These are phyloP conservation scores for Tieghemostelium lacteum DNA, from an alignment of 78 protist species.

Conservation along the genomic window DNA sequence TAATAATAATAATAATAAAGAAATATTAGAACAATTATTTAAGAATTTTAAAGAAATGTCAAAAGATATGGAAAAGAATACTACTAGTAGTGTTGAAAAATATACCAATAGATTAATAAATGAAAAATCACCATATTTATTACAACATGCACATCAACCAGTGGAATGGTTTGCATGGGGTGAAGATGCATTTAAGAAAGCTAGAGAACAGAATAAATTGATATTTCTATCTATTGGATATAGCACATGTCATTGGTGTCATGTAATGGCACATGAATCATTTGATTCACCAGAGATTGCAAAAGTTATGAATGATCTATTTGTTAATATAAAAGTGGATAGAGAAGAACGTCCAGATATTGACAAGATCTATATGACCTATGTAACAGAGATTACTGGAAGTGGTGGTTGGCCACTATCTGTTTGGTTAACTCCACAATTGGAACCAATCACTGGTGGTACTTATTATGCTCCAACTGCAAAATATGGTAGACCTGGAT, in stretches of 20 bases:
- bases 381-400: constrained; percentile 80
- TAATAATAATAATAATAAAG: too few relatives aligned
- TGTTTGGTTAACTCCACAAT: constrained; percentile 87
- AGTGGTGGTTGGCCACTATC: constrained; percentile 93
- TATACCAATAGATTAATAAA: constrained; percentile 58
- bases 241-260: constrained; percentile 92
- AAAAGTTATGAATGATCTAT: constrained; percentile 84
- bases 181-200: constrained; percentile 79
- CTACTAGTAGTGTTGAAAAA: too few relatives aligned
- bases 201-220: constrained; percentile 62
- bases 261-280: constrained; percentile 89
- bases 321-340: constrained; percentile 91
- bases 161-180: constrained; percentile 91
- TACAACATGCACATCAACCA: constrained; percentile 85
- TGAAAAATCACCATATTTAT: constrained; percentile 76
- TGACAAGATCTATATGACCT: constrained; percentile 90
- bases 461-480: constrained; percentile 85
- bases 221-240: constrained; percentile 91
- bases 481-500: constrained; percentile 71
- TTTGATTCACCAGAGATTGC: constrained; percentile 85
- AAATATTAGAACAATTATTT: too few relatives aligned
- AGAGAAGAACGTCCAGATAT: constrained; percentile 93
- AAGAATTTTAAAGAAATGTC: too few relatives aligned
- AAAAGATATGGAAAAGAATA: too few relatives aligned
- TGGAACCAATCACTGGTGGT: constrained; percentile 88